Evolutionary conservation across 768 basidiomycete species (phyloP), one percentile per base, ranked within the genome.

Genomic region (Rhizopogon roseolus): DNA sequence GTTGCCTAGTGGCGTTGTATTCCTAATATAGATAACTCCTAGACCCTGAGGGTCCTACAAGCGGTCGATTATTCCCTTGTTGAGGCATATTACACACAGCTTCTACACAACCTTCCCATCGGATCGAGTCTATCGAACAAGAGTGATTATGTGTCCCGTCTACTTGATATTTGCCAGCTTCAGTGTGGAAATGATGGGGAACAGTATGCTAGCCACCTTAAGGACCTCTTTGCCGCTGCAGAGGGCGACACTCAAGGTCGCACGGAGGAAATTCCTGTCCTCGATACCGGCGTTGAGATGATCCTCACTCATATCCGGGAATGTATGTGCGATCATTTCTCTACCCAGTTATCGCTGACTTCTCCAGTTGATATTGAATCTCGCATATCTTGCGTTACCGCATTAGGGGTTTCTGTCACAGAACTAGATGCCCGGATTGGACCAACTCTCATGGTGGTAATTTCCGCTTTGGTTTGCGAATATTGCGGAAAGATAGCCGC

Each of bases 391-490:
- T 78, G 73, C 53, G 67, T 76, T 39, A 75, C 79, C 13, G 71
- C 73, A 4, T 64, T 80, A 27, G 64, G 84, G 50, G 71, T 79
- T 4, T 67, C 72, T 29, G 60, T 83, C 8, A 66, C 68, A 2
- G 77, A 83, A 37, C 57, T 61, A 0, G 68, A 71, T 16, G 56
- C 60, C 25, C 60, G 61, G 14, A 59, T 71, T n/a, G 79, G 81
- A 13, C 79, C 86, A 10, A 90, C 87, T 1, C 62, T 81, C 36
- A 76, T 86, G 64, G 79, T 88, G 17, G 76, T 92, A n/a, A 62
- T 78, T n/a, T 74, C 82, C 8, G 90, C 90, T 3, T 66, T 88
- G 39, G 74, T 81, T n/a, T 78, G 77, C 54, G 87, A 90, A 64
- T 80, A 82, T 58, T 77, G 77, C 49, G 75, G 76, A 19, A 71